Evolutionary conservation across 2,329 filamentous ascomycete genomes (phyloP), one percentile per base, ranked within the genome.

Genomic region (Cladorrhinum sp.): DNA sequence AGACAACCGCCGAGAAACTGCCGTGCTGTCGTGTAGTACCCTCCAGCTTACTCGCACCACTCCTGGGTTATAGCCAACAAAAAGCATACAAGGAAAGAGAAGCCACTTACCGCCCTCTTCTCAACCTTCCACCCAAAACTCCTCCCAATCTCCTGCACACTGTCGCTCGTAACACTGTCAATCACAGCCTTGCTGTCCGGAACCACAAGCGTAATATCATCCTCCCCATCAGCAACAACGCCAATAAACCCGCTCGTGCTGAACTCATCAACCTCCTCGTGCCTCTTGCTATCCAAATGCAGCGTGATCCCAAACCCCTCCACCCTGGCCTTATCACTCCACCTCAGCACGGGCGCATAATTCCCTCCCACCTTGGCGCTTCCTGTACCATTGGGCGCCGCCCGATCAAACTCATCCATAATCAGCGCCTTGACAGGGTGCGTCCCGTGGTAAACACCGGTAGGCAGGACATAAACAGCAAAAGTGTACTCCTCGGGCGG

Each of bases 351-450:
- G 2, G 94, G 94, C 9, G 93, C 94, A 73, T 98, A 98, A 78
- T 98, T 98, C 14, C 94, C 95, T 24, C 95, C 94, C 2, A 98
- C 84, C 78, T 98, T 98, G n/a, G 92, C 94, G 64, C 86, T 88
- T 0, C 94, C 94, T 0, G 91, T 96, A 0, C 94, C 94, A 69
- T 92, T 86, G 1, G 95, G 94, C n/a, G 94, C 94, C 0, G 93
- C 86, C 28, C 94, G 90, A 75, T 98, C 94, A 73, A 98, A 98
- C 28, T 95, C 89, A 70, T 98, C 94, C 2, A 98, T 82, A 62
- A 98, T 90, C 57, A 97, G 78, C 1, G 90, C 91, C 70, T 90
- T 87, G n/a, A 96, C 92, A 0, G 94, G 91, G 68, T 92, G 86
- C 0, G 88, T 86, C 39, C 95, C 94, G 75, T 98, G 94, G 79